phyloP scores from a whole-genome alignment of 2,329 filamentous ascomycete genomes.

The Byssoonygena ceratinophila region DNA sequence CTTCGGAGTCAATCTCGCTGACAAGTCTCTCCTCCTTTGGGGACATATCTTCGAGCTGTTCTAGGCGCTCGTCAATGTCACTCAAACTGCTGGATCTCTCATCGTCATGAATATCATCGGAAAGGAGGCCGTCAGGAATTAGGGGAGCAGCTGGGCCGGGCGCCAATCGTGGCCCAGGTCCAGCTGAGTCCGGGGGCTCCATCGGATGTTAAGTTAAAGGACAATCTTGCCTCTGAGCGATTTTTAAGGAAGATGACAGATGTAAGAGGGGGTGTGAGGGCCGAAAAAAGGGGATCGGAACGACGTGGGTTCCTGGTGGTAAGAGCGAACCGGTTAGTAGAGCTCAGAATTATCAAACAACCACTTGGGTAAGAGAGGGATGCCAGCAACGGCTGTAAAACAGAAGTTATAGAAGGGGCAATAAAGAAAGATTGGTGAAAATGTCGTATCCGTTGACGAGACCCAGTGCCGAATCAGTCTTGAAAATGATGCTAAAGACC shows the following conservation, averaged over 20 bases:
- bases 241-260: too few species aligned
- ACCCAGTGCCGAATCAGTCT: neutral
- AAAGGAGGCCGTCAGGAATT: constrained; percentile 8
- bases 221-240: too few species aligned
- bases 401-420: neutral
- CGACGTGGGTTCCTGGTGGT: neutral
- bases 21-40: constrained; percentile 45
- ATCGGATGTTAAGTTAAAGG: too few species aligned
- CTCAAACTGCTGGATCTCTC: constrained; percentile 82
- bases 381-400: neutral
- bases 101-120: constrained; percentile 46
- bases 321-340: neutral
- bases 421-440: neutral
- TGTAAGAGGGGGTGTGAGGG: too few species aligned
- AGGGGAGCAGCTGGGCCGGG: neutral
- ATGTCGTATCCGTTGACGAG: neutral
- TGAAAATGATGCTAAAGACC: neutral
- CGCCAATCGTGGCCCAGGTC: neutral
- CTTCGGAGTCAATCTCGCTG: constrained; percentile 65
- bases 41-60: constrained; percentile 45
- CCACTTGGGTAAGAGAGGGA: neutral
- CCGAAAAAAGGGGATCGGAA: neutral
- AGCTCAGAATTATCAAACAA: neutral
- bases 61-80: constrained; percentile 73
- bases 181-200: constrained; percentile 4